These are phyloP conservation scores for Chenopodium berlandieri DNA, from an alignment of 148 eudicot species.

Conservation along the genomic window DNA sequence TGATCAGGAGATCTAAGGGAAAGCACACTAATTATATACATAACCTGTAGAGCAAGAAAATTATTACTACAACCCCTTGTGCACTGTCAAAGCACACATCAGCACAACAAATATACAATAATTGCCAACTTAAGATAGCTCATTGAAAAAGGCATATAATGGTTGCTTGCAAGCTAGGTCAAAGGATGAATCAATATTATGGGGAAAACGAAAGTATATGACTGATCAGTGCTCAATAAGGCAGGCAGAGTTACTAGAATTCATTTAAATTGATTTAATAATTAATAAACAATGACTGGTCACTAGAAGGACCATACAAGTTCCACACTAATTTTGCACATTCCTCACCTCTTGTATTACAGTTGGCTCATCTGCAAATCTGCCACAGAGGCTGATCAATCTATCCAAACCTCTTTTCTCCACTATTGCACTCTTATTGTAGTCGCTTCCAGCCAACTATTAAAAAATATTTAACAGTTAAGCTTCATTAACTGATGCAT, in stretches of 20 bases:
- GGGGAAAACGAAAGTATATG: not conserved
- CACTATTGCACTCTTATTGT: conserved; percentile 68
- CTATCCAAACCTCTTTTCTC: conserved; percentile 80
- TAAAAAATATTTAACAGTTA: conserved; percentile 11
- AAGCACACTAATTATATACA: conserved; percentile 69
- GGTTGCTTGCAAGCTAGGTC: not conserved
- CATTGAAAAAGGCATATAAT: too few relatives aligned
- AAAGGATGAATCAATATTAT: not conserved
- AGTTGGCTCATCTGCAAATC: conserved; percentile 76
- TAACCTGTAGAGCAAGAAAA: conserved; percentile 46
- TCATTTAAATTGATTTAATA: not conserved
- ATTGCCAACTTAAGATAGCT: not conserved
- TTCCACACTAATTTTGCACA: not conserved
- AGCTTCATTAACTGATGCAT: conserved; percentile 3
- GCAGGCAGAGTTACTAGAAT: not conserved
- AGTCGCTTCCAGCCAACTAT: conserved; percentile 98
- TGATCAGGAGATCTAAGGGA: conserved; percentile 81
- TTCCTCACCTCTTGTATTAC: conserved; percentile 85
- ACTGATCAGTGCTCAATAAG: not conserved
- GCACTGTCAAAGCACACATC: not conserved
- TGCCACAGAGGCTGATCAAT: conserved; percentile 61
- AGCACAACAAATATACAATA: not conserved
- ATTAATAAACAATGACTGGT: not conserved
- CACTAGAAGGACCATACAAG: not conserved
- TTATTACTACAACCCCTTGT: not conserved